phyloP scores from a whole-genome alignment of 2,329 filamentous ascomycete species.

The Exophiala calicioides region DNA sequence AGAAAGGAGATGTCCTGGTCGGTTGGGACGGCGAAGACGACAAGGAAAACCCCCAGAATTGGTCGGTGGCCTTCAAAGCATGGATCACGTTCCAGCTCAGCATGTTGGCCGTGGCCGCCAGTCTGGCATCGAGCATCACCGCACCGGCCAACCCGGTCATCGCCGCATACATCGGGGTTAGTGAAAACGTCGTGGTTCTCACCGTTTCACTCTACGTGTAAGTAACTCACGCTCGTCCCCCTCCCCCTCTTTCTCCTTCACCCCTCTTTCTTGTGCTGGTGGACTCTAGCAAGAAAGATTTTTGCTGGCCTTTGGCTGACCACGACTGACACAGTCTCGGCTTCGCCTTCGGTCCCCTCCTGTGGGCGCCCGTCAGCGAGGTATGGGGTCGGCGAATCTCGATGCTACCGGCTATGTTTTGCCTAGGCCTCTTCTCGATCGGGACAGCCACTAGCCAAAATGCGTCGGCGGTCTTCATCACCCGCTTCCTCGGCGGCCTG shows the following conservation, averaged over 20 bases:
- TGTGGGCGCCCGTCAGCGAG: constrained; percentile 49
- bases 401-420: constrained; percentile 47
- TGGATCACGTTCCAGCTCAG: constrained; percentile 53
- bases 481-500: constrained; percentile 48
- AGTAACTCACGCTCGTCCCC: constrained; percentile 1
- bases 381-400: constrained; percentile 48
- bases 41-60: constrained; percentile 51
- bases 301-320: neutral
- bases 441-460: constrained; percentile 45
- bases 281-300: too few species aligned
- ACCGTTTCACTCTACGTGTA: constrained; percentile 50
- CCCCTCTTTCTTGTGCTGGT: too few species aligned
- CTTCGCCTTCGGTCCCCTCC: constrained; percentile 44
- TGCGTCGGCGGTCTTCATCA: constrained; percentile 41
- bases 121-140: constrained; percentile 54
- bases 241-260: too few species aligned
- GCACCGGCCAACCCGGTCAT: constrained; percentile 49
- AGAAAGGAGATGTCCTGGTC: constrained; percentile 15
- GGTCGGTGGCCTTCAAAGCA: constrained; percentile 45
- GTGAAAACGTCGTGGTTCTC: constrained; percentile 48
- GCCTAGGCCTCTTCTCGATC: constrained; percentile 50
- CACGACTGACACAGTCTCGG: constrained; percentile 20
- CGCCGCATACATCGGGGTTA: constrained; percentile 45
- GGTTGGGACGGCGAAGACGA: constrained; percentile 19
- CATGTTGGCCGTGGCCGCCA: constrained; percentile 53